phyloP scores from a whole-genome alignment of 1,284 basidiomycete genomes.

The Omphalotus olearius region DNA sequence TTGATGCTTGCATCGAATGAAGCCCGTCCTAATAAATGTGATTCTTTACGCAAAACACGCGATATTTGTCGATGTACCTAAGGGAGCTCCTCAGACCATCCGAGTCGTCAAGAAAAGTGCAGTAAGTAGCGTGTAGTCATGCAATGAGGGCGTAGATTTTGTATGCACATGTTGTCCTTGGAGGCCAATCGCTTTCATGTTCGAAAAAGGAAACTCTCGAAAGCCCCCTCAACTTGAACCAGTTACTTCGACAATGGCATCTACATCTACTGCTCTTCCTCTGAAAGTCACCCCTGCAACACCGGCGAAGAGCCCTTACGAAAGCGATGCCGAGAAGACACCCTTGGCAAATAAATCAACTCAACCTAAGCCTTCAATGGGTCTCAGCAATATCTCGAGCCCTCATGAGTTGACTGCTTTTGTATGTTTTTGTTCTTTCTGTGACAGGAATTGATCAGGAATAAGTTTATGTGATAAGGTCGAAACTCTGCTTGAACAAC shows the following conservation, averaged over 20 bases:
- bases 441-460: slow-evolving; percentile 3
- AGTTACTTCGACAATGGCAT: neutral
- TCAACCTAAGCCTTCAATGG: slow-evolving; percentile 30
- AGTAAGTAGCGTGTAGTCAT: too few relatives aligned
- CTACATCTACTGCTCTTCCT: slow-evolving; percentile 40
- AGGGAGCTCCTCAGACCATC: too few relatives aligned
- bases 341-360: slow-evolving; percentile 35
- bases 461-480: slow-evolving; percentile 42
- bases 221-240: neutral
- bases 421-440: slow-evolving; percentile 41
- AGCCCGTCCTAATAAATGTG: too few relatives aligned
- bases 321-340: slow-evolving; percentile 40
- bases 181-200: too few relatives aligned
- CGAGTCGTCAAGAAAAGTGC: too few relatives aligned
- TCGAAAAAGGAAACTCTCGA: neutral
- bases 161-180: too few relatives aligned
- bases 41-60: too few relatives aligned
- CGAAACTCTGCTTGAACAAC: slow-evolving; percentile 70
- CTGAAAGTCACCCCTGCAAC: slow-evolving; percentile 53
- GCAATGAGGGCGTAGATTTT: too few relatives aligned
- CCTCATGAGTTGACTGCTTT: slow-evolving; percentile 82
- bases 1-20: too few relatives aligned
- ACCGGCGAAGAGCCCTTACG: slow-evolving; percentile 36
- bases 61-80: too few relatives aligned
- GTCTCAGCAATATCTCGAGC: slow-evolving; percentile 64